Evolutionary conservation across 2,329 filamentous ascomycete species (phyloP).

Genomic region (Trichothecium roseum): DNA sequence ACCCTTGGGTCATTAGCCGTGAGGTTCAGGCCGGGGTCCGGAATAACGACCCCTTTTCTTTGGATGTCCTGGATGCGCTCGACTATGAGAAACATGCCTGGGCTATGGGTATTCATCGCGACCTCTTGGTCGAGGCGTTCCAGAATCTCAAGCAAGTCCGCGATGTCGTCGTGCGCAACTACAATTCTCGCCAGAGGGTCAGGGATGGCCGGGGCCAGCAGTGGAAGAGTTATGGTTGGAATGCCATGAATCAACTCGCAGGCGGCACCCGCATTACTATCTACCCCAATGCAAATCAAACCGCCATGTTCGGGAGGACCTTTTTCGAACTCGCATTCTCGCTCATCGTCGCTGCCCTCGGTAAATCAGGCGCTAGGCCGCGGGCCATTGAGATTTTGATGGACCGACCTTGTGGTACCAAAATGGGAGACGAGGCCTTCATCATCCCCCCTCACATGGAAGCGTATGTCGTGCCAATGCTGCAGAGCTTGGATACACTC

Average conservation of each 20-base stretch:
- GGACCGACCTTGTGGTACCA: slow-evolving; percentile 18
- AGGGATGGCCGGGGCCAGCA: slow-evolving; percentile 31
- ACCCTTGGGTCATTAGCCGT: too few relatives aligned
- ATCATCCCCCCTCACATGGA: slow-evolving; percentile 29
- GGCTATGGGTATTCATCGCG: slow-evolving; percentile 33
- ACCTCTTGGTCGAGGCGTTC: slow-evolving; percentile 48
- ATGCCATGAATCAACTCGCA: too few relatives aligned
- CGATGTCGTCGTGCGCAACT: slow-evolving; percentile 50
- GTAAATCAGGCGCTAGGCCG: slow-evolving; percentile 23
- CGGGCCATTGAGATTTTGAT: slow-evolving; percentile 38
- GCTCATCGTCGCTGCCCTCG: slow-evolving; percentile 30
- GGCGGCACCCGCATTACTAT: too few relatives aligned
- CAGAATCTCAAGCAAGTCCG: slow-evolving; percentile 41
- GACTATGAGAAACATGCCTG: too few relatives aligned
- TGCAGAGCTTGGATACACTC: slow-evolving; percentile 35
- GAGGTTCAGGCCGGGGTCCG: too few relatives aligned
- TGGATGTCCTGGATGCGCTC: too few relatives aligned
- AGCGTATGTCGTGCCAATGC: slow-evolving; percentile 24
- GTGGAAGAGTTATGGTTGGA: slow-evolving; percentile 50
- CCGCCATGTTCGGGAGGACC: not conserved
- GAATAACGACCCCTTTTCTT: too few relatives aligned
- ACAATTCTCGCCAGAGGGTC: slow-evolving; percentile 33
- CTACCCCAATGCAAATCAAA: too few relatives aligned
- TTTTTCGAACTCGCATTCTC: slow-evolving; percentile 17
- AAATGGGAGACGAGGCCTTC: slow-evolving; percentile 34